Evolutionary conservation across 176 grass and related monocot species (phyloP).

Genomic region (Elaeis guineensis): DNA sequence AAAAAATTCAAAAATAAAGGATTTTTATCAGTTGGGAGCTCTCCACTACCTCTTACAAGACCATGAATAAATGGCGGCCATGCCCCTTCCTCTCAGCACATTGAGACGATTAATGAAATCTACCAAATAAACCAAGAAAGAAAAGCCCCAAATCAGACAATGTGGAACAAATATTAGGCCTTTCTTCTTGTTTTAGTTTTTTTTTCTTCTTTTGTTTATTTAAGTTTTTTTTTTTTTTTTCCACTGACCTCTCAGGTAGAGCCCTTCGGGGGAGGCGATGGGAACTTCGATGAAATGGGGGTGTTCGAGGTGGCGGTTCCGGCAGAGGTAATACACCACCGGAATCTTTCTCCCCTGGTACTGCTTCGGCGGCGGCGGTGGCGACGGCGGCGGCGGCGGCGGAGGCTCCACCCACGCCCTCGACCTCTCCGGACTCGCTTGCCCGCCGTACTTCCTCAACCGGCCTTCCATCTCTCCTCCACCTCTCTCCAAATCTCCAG

Average conservation of each 20-base stretch:
- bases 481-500: no score
- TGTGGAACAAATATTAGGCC: not conserved
- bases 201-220: no score
- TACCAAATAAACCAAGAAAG: slow-evolving; percentile 14
- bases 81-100: slow-evolving; percentile 72
- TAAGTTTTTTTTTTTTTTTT: not conserved
- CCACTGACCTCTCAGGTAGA: slow-evolving; percentile 69
- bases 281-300: slow-evolving; percentile 98
- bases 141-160: not conserved
- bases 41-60: slow-evolving; percentile 80
- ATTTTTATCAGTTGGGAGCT: not conserved
- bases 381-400: slow-evolving; percentile 26
- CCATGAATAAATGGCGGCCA: slow-evolving; percentile 86
- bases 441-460: slow-evolving; percentile 3
- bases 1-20: not conserved
- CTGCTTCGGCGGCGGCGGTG: slow-evolving; percentile 6
- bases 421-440: no score
- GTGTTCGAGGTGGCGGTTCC: slow-evolving; percentile 94
- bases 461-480: slow-evolving; percentile 24
- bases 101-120: slow-evolving; percentile 82
- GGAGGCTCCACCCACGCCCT: slow-evolving; percentile 26
- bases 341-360: slow-evolving; percentile 43
- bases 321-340: slow-evolving; percentile 92
- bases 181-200: not conserved
- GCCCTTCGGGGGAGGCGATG: slow-evolving; percentile 45